phyloP scores from a whole-genome alignment of 2,329 filamentous ascomycete species.

The Fusarium sp. region DNA sequence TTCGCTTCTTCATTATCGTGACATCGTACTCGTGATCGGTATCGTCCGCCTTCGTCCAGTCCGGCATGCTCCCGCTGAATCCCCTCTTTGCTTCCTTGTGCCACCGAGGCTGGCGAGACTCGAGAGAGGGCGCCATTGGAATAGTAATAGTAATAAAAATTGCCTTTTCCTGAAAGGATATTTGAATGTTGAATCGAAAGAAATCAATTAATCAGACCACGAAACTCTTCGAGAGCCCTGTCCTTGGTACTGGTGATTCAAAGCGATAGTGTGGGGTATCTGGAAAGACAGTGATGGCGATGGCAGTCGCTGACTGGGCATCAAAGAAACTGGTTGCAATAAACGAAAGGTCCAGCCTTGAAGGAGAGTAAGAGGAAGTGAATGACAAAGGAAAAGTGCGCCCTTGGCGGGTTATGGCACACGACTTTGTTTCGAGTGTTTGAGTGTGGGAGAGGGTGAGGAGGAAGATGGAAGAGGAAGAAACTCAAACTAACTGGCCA shows the following conservation, averaged over 20 bases:
- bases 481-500: slow-evolving; percentile 16
- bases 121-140: slow-evolving; percentile 29
- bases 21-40: slow-evolving; percentile 36
- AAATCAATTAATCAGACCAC: slow-evolving; percentile 14
- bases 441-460: slow-evolving; percentile 29
- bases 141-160: background rate
- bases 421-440: slow-evolving; percentile 17
- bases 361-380: slow-evolving; percentile 32
- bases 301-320: slow-evolving; percentile 40
- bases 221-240: background rate
- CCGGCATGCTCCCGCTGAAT: slow-evolving; percentile 30
- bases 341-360: slow-evolving; percentile 44
- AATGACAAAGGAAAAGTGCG: slow-evolving; percentile 29
- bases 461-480: slow-evolving; percentile 9
- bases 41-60: slow-evolving; percentile 47
- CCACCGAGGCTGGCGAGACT: slow-evolving; percentile 32
- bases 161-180: slow-evolving; percentile 8
- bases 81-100: slow-evolving; percentile 31
- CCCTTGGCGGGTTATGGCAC: slow-evolving; percentile 35
- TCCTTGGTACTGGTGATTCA: slow-evolving; percentile 16
- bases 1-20: slow-evolving; percentile 30
- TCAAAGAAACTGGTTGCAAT: slow-evolving; percentile 30
- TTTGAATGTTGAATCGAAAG: background rate
- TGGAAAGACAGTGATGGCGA: slow-evolving; percentile 28
- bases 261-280: slow-evolving; percentile 22